Evolutionary conservation across 371 early-diverging fungal species (phyloP).

Genomic region (Mycotypha africana): DNA sequence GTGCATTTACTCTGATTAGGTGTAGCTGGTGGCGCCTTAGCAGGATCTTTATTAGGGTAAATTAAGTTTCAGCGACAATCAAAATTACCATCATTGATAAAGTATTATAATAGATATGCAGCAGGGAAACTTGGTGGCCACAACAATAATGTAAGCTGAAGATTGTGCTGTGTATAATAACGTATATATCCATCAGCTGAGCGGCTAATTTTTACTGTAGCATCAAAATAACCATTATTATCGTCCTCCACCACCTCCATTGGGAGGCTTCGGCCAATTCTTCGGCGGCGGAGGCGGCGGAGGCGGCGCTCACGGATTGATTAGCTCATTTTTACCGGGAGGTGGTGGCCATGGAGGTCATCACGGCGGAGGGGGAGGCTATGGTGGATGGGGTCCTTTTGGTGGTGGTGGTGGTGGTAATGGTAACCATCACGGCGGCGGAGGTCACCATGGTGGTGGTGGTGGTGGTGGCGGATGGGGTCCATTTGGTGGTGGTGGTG

Average conservation of each 20-base stretch:
- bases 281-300: no score
- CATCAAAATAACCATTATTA: neutral
- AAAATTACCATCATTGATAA: neutral
- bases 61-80: neutral
- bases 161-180: neutral
- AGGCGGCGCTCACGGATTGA: no score
- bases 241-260: slow-evolving; percentile 3
- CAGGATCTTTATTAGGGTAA: slow-evolving; percentile 17
- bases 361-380: no score
- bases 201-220: neutral
- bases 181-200: neutral
- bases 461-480: no score
- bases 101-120: slow-evolving; percentile 6
- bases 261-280: no score
- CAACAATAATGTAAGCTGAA: neutral
- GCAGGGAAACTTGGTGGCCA: slow-evolving; percentile 14
- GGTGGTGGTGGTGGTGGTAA: no score
- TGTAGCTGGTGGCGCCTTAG: slow-evolving; percentile 14
- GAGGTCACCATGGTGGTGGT: no score
- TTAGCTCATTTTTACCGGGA: no score
- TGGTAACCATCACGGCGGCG: no score
- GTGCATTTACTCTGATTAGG: slow-evolving; percentile 5
- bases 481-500: no score
- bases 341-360: no score
- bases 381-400: no score